Evolutionary conservation across 1,284 basidiomycete species (phyloP), one percentile per base, ranked within the genome.

Genomic region (Takashimella tepidaria): DNA sequence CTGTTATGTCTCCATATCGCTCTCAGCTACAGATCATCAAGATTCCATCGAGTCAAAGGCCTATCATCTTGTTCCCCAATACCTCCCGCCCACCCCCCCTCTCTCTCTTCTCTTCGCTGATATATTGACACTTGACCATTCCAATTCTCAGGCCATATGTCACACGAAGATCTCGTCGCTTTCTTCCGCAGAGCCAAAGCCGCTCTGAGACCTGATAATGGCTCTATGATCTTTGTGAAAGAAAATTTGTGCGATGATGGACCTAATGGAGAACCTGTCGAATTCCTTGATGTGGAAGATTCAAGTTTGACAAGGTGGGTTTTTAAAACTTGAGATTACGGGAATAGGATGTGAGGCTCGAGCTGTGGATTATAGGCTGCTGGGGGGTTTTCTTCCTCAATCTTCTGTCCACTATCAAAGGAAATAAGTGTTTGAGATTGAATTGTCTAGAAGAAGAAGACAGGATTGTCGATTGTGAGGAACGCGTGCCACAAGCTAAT

Each of bases 281-380:
- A 81, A n/a, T 74, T 85, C 16, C 89, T 91, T 65, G 92, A 96
- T 65, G 83, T 86, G 56, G 79, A 86, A 56, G 93, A 97, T 75
- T 92, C 89, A 12, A 92, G 88, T 66, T 76, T 93, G 68, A 96
- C 89, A 10, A 83, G 92, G 92, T 79, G 40, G 25, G 62, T 50
- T 23, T 31, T 21, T 45, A n/a, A n/a, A n/a, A n/a, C n/a, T n/a
- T n/a, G n/a, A n/a, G n/a, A n/a, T n/a, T n/a, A n/a, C n/a, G n/a
- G n/a, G n/a, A n/a, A n/a, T n/a, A n/a, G n/a, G n/a, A n/a, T n/a
- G n/a, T n/a, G n/a, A n/a, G n/a, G n/a, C n/a, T n/a, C n/a, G n/a
- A n/a, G n/a, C n/a, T n/a, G n/a, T n/a, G n/a, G n/a, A n/a, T n/a
- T n/a, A n/a, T n/a, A n/a, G n/a, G n/a, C n/a, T n/a, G n/a, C n/a